phyloP scores from a whole-genome alignment of 768 basidiomycete species.

The Kwoniella sp. region DNA sequence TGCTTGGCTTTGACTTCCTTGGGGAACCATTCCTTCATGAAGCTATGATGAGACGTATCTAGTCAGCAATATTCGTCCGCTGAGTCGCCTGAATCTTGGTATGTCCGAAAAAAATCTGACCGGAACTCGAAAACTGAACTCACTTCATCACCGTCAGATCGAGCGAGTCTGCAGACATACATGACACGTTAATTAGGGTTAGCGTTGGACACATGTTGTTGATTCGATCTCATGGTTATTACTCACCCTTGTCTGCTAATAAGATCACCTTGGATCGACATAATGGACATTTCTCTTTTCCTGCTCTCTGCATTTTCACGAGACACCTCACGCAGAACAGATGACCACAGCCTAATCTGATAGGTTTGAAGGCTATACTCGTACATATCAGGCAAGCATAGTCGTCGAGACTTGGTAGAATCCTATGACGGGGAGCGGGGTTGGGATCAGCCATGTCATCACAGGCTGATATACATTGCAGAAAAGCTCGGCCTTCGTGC shows the following conservation, averaged over 20 bases:
- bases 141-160: constrained; percentile 54
- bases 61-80: too few species aligned
- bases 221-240: not conserved
- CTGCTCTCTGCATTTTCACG: constrained; percentile 86
- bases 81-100: not conserved
- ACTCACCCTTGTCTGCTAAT: constrained; percentile 73
- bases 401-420: constrained; percentile 58
- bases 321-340: constrained; percentile 62
- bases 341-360: constrained; percentile 77
- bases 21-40: constrained; percentile 93
- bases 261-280: constrained; percentile 79
- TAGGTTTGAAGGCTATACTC: constrained; percentile 87
- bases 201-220: not conserved
- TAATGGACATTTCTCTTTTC: constrained; percentile 75
- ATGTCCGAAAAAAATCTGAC: not conserved
- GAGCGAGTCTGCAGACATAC: constrained; percentile 35
- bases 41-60: constrained; percentile 61
- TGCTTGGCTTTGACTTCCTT: constrained; percentile 74
- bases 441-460: not conserved
- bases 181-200: not conserved
- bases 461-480: too few species aligned
- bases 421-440: constrained; percentile 15
- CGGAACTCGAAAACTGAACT: constrained; percentile 15
- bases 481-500: too few species aligned
- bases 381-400: constrained; percentile 87